A percentile compares a stretch with the other conserved stretches of the same genome.
Evolutionary conservation across 495 filamentous ascomycete species (phyloP).

Genomic region (Pseudotulostoma volvatum): DNA sequence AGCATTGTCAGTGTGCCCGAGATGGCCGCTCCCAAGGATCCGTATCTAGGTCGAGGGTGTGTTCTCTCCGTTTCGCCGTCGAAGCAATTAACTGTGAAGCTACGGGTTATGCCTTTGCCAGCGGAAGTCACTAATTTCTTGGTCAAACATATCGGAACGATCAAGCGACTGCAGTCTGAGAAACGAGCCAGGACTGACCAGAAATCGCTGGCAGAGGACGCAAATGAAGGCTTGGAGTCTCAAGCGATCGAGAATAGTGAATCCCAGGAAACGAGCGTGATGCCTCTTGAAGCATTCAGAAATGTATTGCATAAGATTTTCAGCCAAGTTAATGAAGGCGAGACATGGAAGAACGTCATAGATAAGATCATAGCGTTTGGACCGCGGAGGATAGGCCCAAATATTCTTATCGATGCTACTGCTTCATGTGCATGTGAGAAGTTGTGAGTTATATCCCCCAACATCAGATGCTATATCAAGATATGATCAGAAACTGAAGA

Average conservation of each 20-base stretch:
- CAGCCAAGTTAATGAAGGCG: conserved; percentile 40
- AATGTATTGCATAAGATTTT: conserved; percentile 51
- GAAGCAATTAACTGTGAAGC: conserved; percentile 62
- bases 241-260: conserved; percentile 24
- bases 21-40: conserved; percentile 77
- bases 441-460: conserved; percentile 54
- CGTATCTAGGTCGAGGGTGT: conserved; percentile 73
- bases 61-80: conserved; percentile 60
- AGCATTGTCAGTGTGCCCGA: conserved; percentile 73
- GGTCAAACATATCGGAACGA: conserved; percentile 54
- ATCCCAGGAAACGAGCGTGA: conserved; percentile 30
- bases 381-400: conserved; percentile 69
- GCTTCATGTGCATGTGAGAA: conserved; percentile 52
- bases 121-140: conserved; percentile 69
- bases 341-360: conserved; percentile 60
- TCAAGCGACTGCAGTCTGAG: conserved; percentile 66
- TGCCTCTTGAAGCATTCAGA: conserved; percentile 62
- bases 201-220: conserved; percentile 21
- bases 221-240: conserved; percentile 13
- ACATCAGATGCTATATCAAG: too few relatives aligned
- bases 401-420: conserved; percentile 77
- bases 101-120: conserved; percentile 73
- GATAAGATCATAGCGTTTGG: conserved; percentile 82
- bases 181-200: conserved; percentile 30
- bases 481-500: too few relatives aligned